Evolutionary conservation across 371 early-diverging fungal genomes (phyloP), one percentile per base, ranked within the genome.

Genomic region (Funneliformis caledonium): DNA sequence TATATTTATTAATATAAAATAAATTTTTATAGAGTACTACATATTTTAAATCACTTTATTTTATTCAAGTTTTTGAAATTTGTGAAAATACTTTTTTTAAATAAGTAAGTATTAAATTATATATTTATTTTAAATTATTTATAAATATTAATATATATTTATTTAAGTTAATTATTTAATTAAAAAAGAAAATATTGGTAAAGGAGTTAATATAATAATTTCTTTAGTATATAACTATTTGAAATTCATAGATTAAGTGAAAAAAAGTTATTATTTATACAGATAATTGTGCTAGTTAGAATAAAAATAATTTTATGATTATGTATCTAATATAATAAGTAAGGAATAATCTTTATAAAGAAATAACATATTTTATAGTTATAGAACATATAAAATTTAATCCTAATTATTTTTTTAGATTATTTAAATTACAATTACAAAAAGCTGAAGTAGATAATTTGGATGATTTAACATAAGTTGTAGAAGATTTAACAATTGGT

Each of bases 151-250:
- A 2, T 37, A 37, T 37, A 2, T 37, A 37, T 37, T 37, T 12
- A 37, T 68, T 64, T 31, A 31, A 45, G 19, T 19, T 16, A 68
- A 68, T 68, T 68, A 68, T 19, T 68, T 68, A 68, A 68, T 68
- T 68, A 37, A 37, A 68, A 42, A 68, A 68, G 37, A 68, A 37
- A 11, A 68, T 26, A 26, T 61, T 61, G 61, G 61, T 22, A 61
- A 61, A 61, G 61, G 61, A 61, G 61, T 19, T 22, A 5, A 61
- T 61, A 10, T 19, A 16, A 5, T 61, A 61, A 61, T 61, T 61
- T 61, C 61, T 22, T 61, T 61, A 61, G 22, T 61, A n/a, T 19
- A 61, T 61, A 61, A 61, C 22, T 61, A 61, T 61, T 61, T 61
- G 19, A 61, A 61, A 19, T 16, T 61, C 60, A 14, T 60, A 16